phyloP scores from a whole-genome alignment of 2,329 filamentous ascomycete species.

The Hypoxylon sp. region DNA sequence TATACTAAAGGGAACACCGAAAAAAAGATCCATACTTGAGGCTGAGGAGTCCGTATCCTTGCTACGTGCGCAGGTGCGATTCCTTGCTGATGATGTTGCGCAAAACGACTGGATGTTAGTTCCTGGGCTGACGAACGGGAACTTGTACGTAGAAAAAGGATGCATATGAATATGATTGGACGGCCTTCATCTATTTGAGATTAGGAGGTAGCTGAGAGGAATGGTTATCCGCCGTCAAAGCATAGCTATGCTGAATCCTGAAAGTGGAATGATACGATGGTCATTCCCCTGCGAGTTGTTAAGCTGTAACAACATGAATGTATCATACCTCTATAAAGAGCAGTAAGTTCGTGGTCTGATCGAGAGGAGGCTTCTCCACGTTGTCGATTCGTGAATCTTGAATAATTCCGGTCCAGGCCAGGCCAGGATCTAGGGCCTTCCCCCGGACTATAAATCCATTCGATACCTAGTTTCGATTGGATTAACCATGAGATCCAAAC shows the following conservation, averaged over 20 bases:
- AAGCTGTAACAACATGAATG: slow-evolving; percentile 14
- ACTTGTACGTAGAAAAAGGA: slow-evolving; percentile 4
- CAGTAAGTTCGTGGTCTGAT: slow-evolving; percentile 7
- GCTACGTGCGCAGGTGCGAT: too few species aligned
- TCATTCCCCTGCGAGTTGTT: slow-evolving; percentile 9
- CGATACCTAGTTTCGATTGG: slow-evolving; percentile 27
- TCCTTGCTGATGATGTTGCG: slow-evolving; percentile 14
- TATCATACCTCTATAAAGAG: neutral
- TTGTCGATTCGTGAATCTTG: slow-evolving; percentile 13
- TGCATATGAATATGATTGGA: slow-evolving; percentile 9
- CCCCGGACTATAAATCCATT: slow-evolving; percentile 24
- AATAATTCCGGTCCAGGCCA: slow-evolving; percentile 4
- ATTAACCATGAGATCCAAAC: slow-evolving; percentile 28
- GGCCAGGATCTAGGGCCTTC: slow-evolving; percentile 20
- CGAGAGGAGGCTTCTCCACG: slow-evolving; percentile 15
- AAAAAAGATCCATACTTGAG: slow-evolving; percentile 17
- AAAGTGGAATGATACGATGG: slow-evolving; percentile 14
- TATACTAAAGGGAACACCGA: slow-evolving; percentile 5
- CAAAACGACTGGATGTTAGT: too few species aligned
- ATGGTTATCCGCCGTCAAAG: too few species aligned
- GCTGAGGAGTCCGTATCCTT: slow-evolving; percentile 25
- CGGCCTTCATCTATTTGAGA: slow-evolving; percentile 8
- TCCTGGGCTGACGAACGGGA: too few species aligned
- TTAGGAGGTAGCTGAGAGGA: slow-evolving; percentile 7
- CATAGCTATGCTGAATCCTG: too few species aligned